A percentile compares a stretch with the other conserved stretches of the same genome.
These are phyloP conservation scores for Protomyces inouyei DNA, from an alignment of 1,139 yeast genomes.

Conservation along the genomic window DNA sequence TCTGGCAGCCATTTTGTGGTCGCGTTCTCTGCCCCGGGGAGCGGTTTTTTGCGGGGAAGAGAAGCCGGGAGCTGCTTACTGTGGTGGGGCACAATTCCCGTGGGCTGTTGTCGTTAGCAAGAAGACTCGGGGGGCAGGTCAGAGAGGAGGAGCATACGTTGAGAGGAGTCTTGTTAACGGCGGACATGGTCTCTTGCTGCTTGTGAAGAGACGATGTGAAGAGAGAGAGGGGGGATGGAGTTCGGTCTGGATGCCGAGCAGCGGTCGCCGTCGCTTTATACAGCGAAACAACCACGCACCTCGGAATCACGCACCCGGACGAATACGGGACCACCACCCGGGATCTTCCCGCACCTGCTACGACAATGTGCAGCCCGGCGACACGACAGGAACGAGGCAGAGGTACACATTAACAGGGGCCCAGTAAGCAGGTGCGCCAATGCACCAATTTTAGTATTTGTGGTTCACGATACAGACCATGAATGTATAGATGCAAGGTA, in stretches of 20 bases:
- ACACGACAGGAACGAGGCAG: background rate
- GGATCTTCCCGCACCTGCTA: too few species aligned
- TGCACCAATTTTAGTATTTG: too few species aligned
- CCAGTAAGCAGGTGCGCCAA: too few species aligned
- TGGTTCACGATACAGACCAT: too few species aligned
- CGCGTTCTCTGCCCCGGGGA: background rate
- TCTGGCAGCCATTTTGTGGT: background rate
- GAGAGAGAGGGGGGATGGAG: background rate
- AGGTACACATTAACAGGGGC: background rate
- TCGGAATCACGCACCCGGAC: background rate
- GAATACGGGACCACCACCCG: background rate
- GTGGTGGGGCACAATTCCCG: constrained; percentile 23
- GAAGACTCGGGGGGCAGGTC: background rate
- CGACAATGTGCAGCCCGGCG: too few species aligned
- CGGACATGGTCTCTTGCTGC: constrained; percentile 10
- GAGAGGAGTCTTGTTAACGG: constrained; percentile 26
- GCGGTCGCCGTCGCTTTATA: background rate
- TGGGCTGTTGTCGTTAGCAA: background rate
- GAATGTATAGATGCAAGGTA: too few species aligned
- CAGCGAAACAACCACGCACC: background rate
- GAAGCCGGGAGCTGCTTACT: constrained; percentile 2
- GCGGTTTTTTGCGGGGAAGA: background rate
- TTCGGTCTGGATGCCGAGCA: background rate
- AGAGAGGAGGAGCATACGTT: background rate
- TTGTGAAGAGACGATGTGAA: background rate